Percentiles rank a stretch among this genome's conserved stretches.
phyloP scores from a whole-genome alignment of 2,329 filamentous ascomycete species.

The Lithohypha guttulata region DNA sequence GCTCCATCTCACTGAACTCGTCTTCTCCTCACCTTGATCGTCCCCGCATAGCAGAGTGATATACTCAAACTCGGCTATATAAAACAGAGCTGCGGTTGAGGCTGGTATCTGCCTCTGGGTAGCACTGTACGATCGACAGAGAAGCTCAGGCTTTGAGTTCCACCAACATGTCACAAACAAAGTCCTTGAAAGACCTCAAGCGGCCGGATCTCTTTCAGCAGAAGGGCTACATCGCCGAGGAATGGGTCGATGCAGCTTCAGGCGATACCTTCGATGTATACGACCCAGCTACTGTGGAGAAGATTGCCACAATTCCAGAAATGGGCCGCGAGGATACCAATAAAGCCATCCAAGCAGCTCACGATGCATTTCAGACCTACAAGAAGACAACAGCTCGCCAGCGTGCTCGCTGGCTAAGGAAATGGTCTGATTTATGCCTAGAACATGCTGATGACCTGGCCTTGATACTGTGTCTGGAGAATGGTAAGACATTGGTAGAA shows the following conservation, averaged over 20 bases:
- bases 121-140: no score
- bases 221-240: slow-evolving; percentile 21
- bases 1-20: no score
- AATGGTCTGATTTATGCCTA: slow-evolving; percentile 57
- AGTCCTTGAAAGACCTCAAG: slow-evolving; percentile 15
- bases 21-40: no score
- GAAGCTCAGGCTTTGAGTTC: no score
- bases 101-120: no score
- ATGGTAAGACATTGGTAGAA: slow-evolving; percentile 46
- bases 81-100: no score
- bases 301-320: slow-evolving; percentile 73
- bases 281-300: slow-evolving; percentile 70
- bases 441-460: slow-evolving; percentile 50
- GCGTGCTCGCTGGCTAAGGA: slow-evolving; percentile 51
- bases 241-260: slow-evolving; percentile 71
- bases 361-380: slow-evolving; percentile 54
- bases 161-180: slow-evolving; percentile 1
- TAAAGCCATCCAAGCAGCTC: slow-evolving; percentile 69
- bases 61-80: no score
- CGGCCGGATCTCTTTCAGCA: slow-evolving; percentile 22
- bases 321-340: slow-evolving; percentile 68
- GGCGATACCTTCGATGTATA: slow-evolving; percentile 81
- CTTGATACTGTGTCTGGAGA: slow-evolving; percentile 47
- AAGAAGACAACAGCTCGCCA: slow-evolving; percentile 51
- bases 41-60: no score